Evolutionary conservation across 2,329 filamentous ascomycete species (phyloP), one percentile per base, ranked within the genome.

Genomic region (Penicillium sp.): DNA sequence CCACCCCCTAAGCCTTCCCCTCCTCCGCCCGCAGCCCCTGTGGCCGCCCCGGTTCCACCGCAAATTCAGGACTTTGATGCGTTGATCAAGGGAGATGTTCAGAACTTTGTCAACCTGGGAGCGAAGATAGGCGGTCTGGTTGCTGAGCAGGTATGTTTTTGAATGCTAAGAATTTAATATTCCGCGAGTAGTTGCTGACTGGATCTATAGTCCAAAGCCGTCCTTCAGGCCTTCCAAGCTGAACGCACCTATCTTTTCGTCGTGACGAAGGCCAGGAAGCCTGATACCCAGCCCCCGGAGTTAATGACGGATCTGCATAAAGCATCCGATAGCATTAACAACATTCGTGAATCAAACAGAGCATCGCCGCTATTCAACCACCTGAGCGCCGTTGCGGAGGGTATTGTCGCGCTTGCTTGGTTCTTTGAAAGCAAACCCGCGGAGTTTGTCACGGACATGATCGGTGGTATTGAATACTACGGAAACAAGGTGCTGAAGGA

Each of bases 401-500:
- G 92, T 64, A 92, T 96, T 64, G 88, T 91, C 70, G 87, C 92
- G 39, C 80, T 99, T 57, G 91, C 90, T 34, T 99, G 94, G 94
- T 89, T 97, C 57, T 85, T 94, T 48, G 90, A 95, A 51, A 83
- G 79, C 62, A 92, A 91, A 71, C 94, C 94, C 2, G 87, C 84
- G 62, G 92, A 94, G 70, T 90, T 92, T 68, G 89, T 97, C 46
- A 87, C 87, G 46, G 92, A 96, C 65, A 88, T 88, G 58, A 81
- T 96, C 21, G 87, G 88, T 31, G 88, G 91, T 50, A 91, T 92
- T 40, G 89, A 97, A 73, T 96, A 96, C 79, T 97, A 91, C 68
- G 94, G 94, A 34, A 97, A 99, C 79, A 87, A 92, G 66, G 90
- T 99, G 38, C 79, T 97, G 65, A 96, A 92, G 77, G 89, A 95